Percentiles rank a stretch among this genome's conserved stretches.
phyloP scores from a whole-genome alignment of 345 rosid species.

The Streptanthus diversifolius region DNA sequence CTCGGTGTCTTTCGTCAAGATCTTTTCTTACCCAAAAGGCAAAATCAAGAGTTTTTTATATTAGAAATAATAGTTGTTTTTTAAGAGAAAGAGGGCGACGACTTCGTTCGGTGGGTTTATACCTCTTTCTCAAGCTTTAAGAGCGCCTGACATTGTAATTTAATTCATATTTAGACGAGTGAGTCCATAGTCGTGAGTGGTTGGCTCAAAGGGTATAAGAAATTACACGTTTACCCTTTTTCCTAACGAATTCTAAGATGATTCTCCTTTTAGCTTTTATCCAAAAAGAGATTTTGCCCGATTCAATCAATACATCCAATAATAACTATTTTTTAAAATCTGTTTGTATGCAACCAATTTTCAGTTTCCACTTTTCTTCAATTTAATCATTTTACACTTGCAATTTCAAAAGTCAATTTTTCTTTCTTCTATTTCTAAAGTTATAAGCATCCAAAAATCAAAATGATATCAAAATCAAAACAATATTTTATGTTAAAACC shows the following conservation, averaged over 20 bases:
- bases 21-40: constrained; percentile 17
- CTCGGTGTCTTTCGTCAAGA: not conserved
- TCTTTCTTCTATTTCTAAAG: too few species aligned
- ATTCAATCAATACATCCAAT: too few species aligned
- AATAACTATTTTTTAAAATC: too few species aligned
- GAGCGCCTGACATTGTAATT: constrained; percentile 6
- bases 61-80: not conserved
- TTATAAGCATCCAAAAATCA: too few species aligned
- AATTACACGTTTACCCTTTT: not conserved
- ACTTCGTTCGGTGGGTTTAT: constrained; percentile 25
- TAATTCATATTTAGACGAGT: not conserved
- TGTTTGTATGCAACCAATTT: too few species aligned
- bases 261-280: not conserved
- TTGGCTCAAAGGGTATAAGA: not conserved
- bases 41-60: not conserved
- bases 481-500: too few species aligned
- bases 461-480: too few species aligned
- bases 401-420: too few species aligned
- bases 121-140: constrained; percentile 11
- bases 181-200: constrained; percentile 17
- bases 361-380: too few species aligned
- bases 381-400: too few species aligned
- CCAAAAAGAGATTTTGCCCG: too few species aligned
- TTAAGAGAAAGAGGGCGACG: constrained; percentile 21
- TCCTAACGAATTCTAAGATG: not conserved